Percentiles rank a stretch among this genome's conserved stretches.
Evolutionary conservation across 2,329 filamentous ascomycete species (phyloP).

Genomic region (Iodosphaeria phyllophila): DNA sequence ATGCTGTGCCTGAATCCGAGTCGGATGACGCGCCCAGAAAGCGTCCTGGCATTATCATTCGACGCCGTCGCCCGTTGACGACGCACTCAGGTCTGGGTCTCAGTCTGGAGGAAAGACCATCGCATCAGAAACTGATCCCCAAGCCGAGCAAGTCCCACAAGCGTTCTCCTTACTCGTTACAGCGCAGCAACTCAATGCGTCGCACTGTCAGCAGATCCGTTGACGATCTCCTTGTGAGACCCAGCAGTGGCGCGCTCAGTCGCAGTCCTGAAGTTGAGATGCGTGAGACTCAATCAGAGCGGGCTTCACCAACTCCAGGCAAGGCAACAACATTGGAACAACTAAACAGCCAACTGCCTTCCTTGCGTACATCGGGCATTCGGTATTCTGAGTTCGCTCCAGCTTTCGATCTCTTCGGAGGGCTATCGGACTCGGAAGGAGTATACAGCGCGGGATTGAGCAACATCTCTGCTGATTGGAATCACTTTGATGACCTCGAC

Average conservation of each 20-base stretch:
- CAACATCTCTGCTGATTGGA: slow-evolving; percentile 35
- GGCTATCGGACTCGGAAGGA: slow-evolving; percentile 32
- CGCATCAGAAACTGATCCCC: slow-evolving; percentile 42
- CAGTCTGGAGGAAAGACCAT: slow-evolving; percentile 42
- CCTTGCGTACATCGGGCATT: slow-evolving; percentile 38
- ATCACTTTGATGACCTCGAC: slow-evolving; percentile 30
- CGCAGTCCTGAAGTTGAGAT: slow-evolving; percentile 27
- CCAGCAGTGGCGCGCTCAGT: no score
- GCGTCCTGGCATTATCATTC: slow-evolving; percentile 21
- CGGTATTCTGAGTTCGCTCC: slow-evolving; percentile 29
- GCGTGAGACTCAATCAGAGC: slow-evolving; percentile 40
- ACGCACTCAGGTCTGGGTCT: slow-evolving; percentile 40
- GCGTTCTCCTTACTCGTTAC: slow-evolving; percentile 41
- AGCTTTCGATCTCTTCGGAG: slow-evolving; percentile 33
- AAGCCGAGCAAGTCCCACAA: slow-evolving; percentile 45
- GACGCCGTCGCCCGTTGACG: slow-evolving; percentile 40
- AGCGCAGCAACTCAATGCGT: slow-evolving; percentile 37
- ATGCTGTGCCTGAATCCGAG: slow-evolving; percentile 46
- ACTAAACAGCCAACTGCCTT: slow-evolving; percentile 32
- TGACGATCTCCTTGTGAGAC: slow-evolving; percentile 20
- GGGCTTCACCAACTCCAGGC: slow-evolving; percentile 37
- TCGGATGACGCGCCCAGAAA: slow-evolving; percentile 25
- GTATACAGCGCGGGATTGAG: slow-evolving; percentile 44
- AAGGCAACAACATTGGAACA: slow-evolving; percentile 28
- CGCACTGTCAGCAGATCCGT: slow-evolving; percentile 27